A percentile compares a stretch with the other conserved stretches of the same genome.
These are phyloP conservation scores for Colletotrichum echinochloae DNA, from an alignment of 2,329 filamentous ascomycete species.

Conservation along the genomic window DNA sequence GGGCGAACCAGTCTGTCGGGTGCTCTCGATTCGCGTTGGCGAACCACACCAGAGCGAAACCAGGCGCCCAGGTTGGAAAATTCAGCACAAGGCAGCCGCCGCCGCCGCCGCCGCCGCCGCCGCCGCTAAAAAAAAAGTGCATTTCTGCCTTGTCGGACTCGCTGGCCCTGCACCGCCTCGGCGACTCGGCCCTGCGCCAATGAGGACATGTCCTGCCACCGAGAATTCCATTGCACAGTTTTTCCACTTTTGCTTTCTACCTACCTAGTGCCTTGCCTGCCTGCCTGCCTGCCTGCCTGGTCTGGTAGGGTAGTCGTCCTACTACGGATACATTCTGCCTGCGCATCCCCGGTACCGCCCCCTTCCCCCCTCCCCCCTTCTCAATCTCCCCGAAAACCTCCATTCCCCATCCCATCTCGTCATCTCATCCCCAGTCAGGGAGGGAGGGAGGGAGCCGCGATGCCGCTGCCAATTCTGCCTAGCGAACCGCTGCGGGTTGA, in stretches of 20 bases:
- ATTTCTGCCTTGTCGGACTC: constrained; percentile 36
- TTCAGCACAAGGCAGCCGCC: constrained; percentile 23
- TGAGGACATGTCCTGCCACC: constrained; percentile 15
- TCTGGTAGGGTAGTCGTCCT: not conserved
- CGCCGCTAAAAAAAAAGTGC: not conserved
- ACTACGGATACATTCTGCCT: not conserved
- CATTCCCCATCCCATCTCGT: constrained; percentile 5
- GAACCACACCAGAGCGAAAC: constrained; percentile 27
- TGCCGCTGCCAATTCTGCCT: constrained; percentile 22
- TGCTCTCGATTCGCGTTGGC: constrained; percentile 22
- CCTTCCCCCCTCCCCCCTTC: not conserved
- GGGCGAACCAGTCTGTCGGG: constrained; percentile 34
- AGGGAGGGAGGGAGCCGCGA: constrained; percentile 10
- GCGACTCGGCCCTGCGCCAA: constrained; percentile 22
- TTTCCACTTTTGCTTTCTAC: constrained; percentile 37
- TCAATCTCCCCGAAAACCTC: constrained; percentile 6
- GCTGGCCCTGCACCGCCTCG: constrained; percentile 35
- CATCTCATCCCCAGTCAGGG: constrained; percentile 6
- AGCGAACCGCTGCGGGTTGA: constrained; percentile 15
- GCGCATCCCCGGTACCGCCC: not conserved
- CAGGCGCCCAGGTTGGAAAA: constrained; percentile 30
- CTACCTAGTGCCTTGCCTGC: too few species aligned
- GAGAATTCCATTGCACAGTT: constrained; percentile 35
- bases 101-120: too few species aligned
- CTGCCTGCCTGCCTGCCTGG: too few species aligned